phyloP scores from a whole-genome alignment of 495 filamentous ascomycete species.

The Bacidia gigantensis region DNA sequence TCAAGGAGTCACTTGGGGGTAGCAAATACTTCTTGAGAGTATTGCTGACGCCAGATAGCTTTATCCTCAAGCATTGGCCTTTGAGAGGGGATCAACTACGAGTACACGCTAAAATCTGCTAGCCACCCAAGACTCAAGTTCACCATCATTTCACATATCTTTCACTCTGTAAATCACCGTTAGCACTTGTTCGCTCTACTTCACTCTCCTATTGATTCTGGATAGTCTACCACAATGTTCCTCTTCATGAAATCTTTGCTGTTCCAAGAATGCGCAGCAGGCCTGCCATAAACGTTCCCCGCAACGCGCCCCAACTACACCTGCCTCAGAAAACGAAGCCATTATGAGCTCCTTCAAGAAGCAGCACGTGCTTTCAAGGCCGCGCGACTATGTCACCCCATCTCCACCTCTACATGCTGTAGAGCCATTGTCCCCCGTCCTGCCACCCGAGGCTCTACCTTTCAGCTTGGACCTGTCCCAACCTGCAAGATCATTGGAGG shows the following conservation, averaged over 20 bases:
- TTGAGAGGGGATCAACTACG: too few species aligned
- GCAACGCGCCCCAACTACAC: slow-evolving; percentile 7
- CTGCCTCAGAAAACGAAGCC: neutral
- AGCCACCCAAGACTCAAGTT: too few species aligned
- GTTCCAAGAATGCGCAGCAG: slow-evolving; percentile 6
- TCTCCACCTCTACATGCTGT: slow-evolving; percentile 41
- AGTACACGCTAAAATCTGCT: too few species aligned
- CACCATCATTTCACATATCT: too few species aligned
- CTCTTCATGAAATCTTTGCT: slow-evolving; percentile 2
- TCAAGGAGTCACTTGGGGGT: too few species aligned
- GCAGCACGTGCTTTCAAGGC: slow-evolving; percentile 26
- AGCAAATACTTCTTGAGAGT: too few species aligned
- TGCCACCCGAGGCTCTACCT: neutral
- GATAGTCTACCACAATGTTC: neutral
- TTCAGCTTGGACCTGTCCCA: neutral
- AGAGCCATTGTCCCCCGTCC: slow-evolving; percentile 36
- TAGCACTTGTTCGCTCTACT: too few species aligned
- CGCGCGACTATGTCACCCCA: slow-evolving; percentile 39
- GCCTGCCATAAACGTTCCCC: slow-evolving; percentile 6
- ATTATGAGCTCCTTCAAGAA: slow-evolving; percentile 30
- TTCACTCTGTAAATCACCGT: too few species aligned
- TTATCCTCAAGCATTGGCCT: too few species aligned
- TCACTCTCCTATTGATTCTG: too few species aligned
- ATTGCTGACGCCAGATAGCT: too few species aligned
- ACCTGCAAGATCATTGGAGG: neutral